These are phyloP conservation scores for Diophrys sp. DNA, from an alignment of 73 alveolate genomes.

Conservation along the genomic window DNA sequence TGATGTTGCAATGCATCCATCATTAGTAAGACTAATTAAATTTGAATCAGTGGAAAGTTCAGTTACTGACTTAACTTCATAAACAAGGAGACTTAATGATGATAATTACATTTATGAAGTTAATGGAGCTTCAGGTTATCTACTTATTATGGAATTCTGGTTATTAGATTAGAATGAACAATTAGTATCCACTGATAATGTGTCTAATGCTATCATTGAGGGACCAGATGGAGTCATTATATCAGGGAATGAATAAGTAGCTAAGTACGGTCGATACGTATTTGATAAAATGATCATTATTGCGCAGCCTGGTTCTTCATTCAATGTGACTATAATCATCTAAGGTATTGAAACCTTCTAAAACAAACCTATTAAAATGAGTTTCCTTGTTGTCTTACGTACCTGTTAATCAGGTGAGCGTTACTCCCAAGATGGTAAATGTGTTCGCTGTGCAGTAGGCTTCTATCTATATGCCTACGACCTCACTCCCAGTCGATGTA, in stretches of 20 bases:
- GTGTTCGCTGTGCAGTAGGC: background rate
- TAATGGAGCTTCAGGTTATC: background rate
- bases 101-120: no score
- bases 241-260: constrained; percentile 4
- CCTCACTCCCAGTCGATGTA: background rate
- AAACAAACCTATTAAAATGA: background rate
- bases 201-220: background rate
- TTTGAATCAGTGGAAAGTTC: background rate
- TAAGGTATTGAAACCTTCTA: background rate
- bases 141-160: background rate
- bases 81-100: background rate
- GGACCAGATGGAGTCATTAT: background rate
- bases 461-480: background rate
- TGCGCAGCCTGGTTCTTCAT: background rate
- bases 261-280: background rate
- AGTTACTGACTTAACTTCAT: background rate
- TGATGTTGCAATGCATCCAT: background rate
- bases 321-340: background rate
- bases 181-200: background rate
- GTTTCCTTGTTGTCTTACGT: background rate
- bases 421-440: background rate
- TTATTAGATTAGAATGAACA: background rate
- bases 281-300: background rate
- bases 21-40: background rate
- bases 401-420: background rate